phyloP scores from a whole-genome alignment of 129 eudicot genomes.

The Gnaphalium uliginosum region DNA sequence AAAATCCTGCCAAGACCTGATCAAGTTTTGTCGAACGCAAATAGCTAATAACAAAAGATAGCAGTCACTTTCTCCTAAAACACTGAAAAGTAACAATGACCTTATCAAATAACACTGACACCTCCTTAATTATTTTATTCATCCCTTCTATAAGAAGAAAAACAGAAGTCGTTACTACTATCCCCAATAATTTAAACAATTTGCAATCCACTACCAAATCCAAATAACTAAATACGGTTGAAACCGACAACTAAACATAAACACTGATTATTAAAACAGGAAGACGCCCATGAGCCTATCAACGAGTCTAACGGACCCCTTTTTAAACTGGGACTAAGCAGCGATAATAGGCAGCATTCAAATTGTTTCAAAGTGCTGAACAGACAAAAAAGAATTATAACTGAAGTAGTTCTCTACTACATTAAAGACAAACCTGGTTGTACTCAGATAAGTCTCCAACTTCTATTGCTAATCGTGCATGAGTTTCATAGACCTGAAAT shows the following conservation, averaged over 20 bases:
- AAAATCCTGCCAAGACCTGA: not conserved
- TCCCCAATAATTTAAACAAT: not conserved
- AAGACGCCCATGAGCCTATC: not conserved
- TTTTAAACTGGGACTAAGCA: not conserved
- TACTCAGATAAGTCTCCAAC: constrained; percentile 86
- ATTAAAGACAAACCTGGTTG: constrained; percentile 72
- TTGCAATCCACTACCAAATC: not conserved
- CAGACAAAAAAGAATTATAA: not conserved
- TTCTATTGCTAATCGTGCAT: constrained; percentile 95
- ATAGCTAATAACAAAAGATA: not conserved
- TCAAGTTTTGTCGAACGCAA: not conserved
- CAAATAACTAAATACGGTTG: not conserved
- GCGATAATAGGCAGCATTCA: constrained; percentile 3
- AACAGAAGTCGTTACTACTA: not conserved
- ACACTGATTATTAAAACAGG: not conserved
- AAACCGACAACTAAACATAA: not conserved
- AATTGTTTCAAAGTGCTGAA: constrained; percentile 6
- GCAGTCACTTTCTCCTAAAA: not conserved
- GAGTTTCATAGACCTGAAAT: constrained; percentile 92
- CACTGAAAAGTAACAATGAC: not conserved
- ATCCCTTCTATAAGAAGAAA: not conserved
- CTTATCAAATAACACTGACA: not conserved
- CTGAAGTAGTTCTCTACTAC: constrained; percentile 16
- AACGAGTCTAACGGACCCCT: not conserved
- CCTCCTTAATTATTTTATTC: not conserved